Evolutionary conservation across 192 early-diverging fungal species (phyloP), one percentile per base, ranked within the genome.

Genomic region (Backusella morwellensis): DNA sequence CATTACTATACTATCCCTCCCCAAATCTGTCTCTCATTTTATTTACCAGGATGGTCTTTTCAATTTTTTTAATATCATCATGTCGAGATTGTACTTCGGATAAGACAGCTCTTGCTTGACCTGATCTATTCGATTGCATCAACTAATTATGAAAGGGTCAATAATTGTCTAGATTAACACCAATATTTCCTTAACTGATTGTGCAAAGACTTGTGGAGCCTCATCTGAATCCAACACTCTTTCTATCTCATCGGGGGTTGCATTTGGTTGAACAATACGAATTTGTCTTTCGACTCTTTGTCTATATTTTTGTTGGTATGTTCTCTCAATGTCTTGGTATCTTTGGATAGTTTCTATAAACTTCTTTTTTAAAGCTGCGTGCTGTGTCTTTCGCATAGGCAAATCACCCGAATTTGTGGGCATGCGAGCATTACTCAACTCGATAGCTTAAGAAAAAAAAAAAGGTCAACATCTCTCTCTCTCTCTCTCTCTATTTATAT

Each of bases 51-150:
- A 96, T 95, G 23, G 91, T 93, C 79, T 91, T 91, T 84, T 97
- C 95, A 78, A 97, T 96, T 83, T 92, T 90, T 73, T 94, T 87
- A 59, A 97, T 94, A 77, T 97, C 95, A 70, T 91, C 84, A 75
- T 97, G 95, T 56, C 93, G 85, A 73, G 91, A 86, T 83, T 97
- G 95, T 36, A 97, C 95, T 82, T 96, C 95, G 40, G 88, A 79
- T 29, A 97, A 80, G 7, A 93, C 95, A 32, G 87, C 86, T 26
- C 87, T 85, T n/a, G 95, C 95, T 77, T 95, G 93, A 5, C 89
- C 89, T 23, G 90, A 91, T 70, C 95, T 91, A 42, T 90, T 90
- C 17, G 87, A 80, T 75, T 92, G 87, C 80, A 95, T 87, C 68
- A 96, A 89, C 90, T 92, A 76, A 54, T 21, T 15, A 71, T 23